Evolutionary conservation across 2,329 filamentous ascomycete species (phyloP).

Genomic region (Paracamarosporium sp.): DNA sequence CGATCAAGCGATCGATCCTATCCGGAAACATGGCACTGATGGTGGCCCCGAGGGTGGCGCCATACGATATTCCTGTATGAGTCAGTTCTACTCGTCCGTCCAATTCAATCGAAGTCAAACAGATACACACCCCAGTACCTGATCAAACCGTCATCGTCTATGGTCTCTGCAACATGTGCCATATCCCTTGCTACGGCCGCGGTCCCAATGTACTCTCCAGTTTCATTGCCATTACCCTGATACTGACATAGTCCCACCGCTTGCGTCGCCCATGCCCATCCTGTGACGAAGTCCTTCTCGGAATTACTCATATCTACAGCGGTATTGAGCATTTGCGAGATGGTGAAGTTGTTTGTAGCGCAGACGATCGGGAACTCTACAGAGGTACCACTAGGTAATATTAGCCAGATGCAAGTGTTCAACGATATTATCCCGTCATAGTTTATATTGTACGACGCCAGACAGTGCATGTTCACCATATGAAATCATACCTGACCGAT

Average conservation of each 20-base stretch:
- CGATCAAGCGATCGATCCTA: slow-evolving; percentile 22
- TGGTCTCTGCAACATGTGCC: slow-evolving; percentile 53
- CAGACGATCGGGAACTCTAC: slow-evolving; percentile 22
- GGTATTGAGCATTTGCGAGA: background rate
- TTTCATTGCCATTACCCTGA: slow-evolving; percentile 27
- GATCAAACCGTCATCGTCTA: slow-evolving; percentile 51
- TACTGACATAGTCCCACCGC: slow-evolving; percentile 6
- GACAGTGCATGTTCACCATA: no score
- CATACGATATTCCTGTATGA: slow-evolving; percentile 40
- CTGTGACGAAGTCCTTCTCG: slow-evolving; percentile 11
- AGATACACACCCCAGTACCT: slow-evolving; percentile 46
- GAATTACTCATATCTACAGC: background rate
- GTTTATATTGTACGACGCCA: no score
- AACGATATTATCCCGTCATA: no score
- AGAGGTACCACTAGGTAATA: background rate
- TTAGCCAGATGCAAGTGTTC: no score
- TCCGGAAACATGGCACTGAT: slow-evolving; percentile 33
- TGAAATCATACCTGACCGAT: no score
- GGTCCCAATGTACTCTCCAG: slow-evolving; percentile 50
- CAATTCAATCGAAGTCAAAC: background rate
- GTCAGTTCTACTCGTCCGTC: background rate
- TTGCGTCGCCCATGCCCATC: slow-evolving; percentile 18
- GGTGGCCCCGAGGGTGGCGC: slow-evolving; percentile 44
- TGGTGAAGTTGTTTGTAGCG: background rate
- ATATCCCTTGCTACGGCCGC: slow-evolving; percentile 55